Evolutionary conservation across 2,329 filamentous ascomycete genomes (phyloP).

Genomic region (Dendryphion nanum): DNA sequence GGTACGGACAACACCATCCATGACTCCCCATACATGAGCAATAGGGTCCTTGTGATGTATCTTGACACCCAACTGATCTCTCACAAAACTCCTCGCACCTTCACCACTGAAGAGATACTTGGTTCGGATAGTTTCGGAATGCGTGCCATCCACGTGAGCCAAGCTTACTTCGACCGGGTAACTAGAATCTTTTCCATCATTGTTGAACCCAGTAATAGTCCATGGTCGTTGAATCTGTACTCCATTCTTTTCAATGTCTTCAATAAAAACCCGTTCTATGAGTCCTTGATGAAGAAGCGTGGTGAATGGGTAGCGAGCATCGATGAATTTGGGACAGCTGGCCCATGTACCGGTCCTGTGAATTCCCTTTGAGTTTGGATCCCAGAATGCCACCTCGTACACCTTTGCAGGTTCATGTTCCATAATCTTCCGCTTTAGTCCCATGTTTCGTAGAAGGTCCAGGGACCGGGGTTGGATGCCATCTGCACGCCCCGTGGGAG

Average conservation of each 20-base stretch:
- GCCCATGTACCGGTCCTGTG: constrained; percentile 70
- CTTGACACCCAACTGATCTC: constrained; percentile 65
- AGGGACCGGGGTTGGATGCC: constrained; percentile 88
- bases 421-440: constrained; percentile 85
- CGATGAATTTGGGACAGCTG: constrained; percentile 80
- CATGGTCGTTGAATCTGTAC: constrained; percentile 58
- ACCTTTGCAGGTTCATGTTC: constrained; percentile 82
- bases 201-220: constrained; percentile 62
- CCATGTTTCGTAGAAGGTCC: constrained; percentile 85
- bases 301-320: constrained; percentile 63
- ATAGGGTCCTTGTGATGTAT: constrained; percentile 64
- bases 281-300: constrained; percentile 62
- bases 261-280: constrained; percentile 62
- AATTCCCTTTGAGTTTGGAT: constrained; percentile 57
- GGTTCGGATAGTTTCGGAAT: constrained; percentile 62
- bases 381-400: constrained; percentile 69
- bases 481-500: constrained; percentile 81
- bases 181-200: constrained; percentile 59
- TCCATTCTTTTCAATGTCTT: constrained; percentile 60
- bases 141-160: constrained; percentile 71
- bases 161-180: constrained; percentile 81
- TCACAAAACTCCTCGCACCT: constrained; percentile 60
- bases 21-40: constrained; percentile 64
- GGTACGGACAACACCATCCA: constrained; percentile 64
- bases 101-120: constrained; percentile 65